These are phyloP conservation scores for Solanum arcanum DNA, from an alignment of 257 asterid species.

Conservation along the genomic window DNA sequence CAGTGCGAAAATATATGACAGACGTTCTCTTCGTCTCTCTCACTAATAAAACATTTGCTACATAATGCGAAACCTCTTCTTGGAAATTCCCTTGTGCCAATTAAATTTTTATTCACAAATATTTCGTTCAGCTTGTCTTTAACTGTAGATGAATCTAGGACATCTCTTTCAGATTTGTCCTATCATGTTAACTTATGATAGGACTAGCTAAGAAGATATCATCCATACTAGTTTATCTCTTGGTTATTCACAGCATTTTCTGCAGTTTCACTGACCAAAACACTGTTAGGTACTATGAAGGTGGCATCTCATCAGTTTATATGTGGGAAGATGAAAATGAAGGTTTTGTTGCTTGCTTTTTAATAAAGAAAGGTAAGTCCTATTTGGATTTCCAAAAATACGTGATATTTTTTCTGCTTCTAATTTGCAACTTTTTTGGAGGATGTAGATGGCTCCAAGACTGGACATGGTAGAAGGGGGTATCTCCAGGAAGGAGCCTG, in stretches of 20 bases:
- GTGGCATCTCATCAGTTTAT: constrained; percentile 92
- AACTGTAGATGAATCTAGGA: neutral
- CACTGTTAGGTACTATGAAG: constrained; percentile 88
- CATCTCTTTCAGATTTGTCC: neutral
- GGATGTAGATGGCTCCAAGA: constrained; percentile 72
- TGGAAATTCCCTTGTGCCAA: neutral
- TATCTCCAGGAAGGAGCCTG: constrained; percentile 90
- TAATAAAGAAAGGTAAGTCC: constrained; percentile 73
- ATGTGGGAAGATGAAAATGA: constrained; percentile 87
- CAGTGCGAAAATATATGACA: neutral
- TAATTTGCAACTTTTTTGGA: constrained; percentile 6
- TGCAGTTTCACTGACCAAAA: constrained; percentile 35
- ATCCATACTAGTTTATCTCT: neutral
- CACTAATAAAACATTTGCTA: neutral
- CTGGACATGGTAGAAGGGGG: constrained; percentile 87
- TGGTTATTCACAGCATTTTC: constrained; percentile 12
- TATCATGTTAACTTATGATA: neutral
- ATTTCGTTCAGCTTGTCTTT: neutral
- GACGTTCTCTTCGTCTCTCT: neutral
- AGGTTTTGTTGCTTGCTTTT: constrained; percentile 87
- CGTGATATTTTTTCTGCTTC: neutral
- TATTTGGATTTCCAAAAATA: neutral
- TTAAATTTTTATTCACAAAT: neutral
- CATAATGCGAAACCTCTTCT: neutral
- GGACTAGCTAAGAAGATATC: neutral